phyloP scores from a whole-genome alignment of 2,329 filamentous ascomycete species.

The Metarhizium brunneum region DNA sequence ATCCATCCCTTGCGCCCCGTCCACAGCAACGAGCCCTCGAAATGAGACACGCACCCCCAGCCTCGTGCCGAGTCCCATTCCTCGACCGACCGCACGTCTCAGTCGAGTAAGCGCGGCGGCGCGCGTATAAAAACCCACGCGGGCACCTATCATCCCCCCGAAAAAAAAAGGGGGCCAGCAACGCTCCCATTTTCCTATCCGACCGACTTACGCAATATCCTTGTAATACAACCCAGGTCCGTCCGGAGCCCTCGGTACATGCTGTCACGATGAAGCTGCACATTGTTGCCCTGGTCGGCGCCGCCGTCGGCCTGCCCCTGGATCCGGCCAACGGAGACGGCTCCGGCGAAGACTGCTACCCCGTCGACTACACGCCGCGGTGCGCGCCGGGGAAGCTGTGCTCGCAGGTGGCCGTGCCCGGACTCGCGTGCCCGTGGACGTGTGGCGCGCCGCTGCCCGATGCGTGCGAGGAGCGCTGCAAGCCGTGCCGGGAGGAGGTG shows the following conservation, averaged over 20 bases:
- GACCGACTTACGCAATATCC: no score
- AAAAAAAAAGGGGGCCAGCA: no score
- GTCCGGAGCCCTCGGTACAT: no score
- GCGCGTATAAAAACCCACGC: no score
- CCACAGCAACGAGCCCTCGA: background rate
- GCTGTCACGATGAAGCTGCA: background rate
- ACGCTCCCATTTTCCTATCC: no score
- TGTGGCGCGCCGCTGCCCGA: background rate
- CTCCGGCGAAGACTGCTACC: background rate
- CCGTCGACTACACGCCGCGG: background rate
- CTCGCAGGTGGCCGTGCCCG: background rate
- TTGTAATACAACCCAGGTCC: no score
- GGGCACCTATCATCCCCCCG: no score
- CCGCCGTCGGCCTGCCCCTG: background rate
- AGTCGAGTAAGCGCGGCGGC: no score
- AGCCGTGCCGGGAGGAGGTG: background rate
- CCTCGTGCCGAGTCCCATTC: background rate
- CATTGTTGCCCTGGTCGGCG: background rate
- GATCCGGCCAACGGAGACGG: background rate
- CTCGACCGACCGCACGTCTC: no score
- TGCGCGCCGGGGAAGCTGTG: background rate
- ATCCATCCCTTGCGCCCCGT: no score
- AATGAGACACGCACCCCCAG: background rate
- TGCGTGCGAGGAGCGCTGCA: slow-evolving; percentile 1
- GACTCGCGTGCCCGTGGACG: background rate